A percentile compares a stretch with the other conserved stretches of the same genome.
Evolutionary conservation across 371 early-diverging fungal species (phyloP).

Genomic region (Mortierella sp.): DNA sequence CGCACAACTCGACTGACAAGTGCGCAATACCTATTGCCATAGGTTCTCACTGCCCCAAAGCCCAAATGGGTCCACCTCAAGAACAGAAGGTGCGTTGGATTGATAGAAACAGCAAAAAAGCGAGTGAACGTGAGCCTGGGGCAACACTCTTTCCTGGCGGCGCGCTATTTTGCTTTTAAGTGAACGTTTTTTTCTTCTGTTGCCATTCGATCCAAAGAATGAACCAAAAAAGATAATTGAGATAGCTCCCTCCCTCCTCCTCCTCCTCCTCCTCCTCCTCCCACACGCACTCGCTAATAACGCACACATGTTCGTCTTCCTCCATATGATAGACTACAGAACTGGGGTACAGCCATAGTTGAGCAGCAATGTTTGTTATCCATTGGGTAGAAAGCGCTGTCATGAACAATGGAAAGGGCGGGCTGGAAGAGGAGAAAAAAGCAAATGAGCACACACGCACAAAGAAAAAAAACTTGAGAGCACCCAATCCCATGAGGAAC

Average conservation of each 20-base stretch:
- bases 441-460: neutral
- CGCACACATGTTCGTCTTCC: neutral
- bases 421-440: neutral
- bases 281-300: neutral
- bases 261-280: no score
- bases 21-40: neutral
- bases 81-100: slow-evolving; percentile 52
- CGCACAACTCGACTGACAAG: neutral
- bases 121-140: slow-evolving; percentile 21
- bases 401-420: neutral
- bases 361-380: slow-evolving; percentile 12
- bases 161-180: slow-evolving; percentile 2
- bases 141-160: neutral
- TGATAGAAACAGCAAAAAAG: no score
- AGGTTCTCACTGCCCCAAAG: slow-evolving; percentile 64
- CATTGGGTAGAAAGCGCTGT: neutral
- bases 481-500: slow-evolving; percentile 6
- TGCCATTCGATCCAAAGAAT: neutral
- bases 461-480: neutral
- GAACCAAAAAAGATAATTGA: neutral
- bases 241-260: neutral
- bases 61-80: slow-evolving; percentile 69
- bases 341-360: slow-evolving; percentile 57
- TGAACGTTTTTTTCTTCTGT: slow-evolving; percentile 1
- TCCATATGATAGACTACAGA: slow-evolving; percentile 57